A percentile compares a stretch with the other conserved stretches of the same genome.
Evolutionary conservation across 768 basidiomycete genomes (phyloP).

Genomic region (Leucocoprinus birnbaumii): DNA sequence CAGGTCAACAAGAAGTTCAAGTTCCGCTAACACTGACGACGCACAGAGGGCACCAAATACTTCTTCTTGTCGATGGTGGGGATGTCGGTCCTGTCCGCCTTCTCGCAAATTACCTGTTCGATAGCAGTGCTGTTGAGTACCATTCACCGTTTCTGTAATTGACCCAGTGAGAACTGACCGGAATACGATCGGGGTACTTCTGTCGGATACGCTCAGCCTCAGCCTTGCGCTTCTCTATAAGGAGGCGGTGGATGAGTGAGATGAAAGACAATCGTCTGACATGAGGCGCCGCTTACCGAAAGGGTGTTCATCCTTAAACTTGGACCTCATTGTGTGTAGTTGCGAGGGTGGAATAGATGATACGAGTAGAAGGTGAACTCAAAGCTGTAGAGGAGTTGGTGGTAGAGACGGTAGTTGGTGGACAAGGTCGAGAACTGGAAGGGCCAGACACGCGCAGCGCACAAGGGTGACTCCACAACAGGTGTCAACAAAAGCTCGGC

Average conservation of each 20-base stretch:
- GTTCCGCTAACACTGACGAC: conserved; percentile 21
- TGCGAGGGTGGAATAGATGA: conserved; percentile 1
- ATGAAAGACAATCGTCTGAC: conserved; percentile 17
- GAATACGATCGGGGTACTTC: conserved; percentile 99
- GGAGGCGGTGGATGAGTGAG: conserved; percentile 29
- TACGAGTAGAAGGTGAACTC: conserved; percentile 2
- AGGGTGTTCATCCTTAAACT: conserved; percentile 99
- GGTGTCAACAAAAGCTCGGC: conserved; percentile 30
- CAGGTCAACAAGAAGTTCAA: not conserved
- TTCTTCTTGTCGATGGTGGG: conserved; percentile 99
- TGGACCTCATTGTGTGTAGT: conserved; percentile 69
- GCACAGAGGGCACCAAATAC: conserved; percentile 95
- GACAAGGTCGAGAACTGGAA: conserved; percentile 21
- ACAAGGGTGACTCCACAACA: conserved; percentile 29
- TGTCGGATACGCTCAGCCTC: conserved; percentile 98
- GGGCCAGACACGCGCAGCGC: conserved; percentile 41
- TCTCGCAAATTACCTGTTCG: conserved; percentile 96
- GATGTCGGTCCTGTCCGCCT: conserved; percentile 97
- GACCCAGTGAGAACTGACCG: conserved; percentile 53
- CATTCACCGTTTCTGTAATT: not conserved
- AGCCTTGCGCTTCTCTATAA: conserved; percentile 95
- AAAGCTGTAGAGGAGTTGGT: conserved; percentile 13
- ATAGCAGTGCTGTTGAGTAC: conserved; percentile 6
- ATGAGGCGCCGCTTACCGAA: conserved; percentile 65
- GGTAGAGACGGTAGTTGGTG: conserved; percentile 14